Base-by-base conservation (phyloP, 2,329 filamentous ascomycete genomes). In the Colletotrichum sp. region DNA sequence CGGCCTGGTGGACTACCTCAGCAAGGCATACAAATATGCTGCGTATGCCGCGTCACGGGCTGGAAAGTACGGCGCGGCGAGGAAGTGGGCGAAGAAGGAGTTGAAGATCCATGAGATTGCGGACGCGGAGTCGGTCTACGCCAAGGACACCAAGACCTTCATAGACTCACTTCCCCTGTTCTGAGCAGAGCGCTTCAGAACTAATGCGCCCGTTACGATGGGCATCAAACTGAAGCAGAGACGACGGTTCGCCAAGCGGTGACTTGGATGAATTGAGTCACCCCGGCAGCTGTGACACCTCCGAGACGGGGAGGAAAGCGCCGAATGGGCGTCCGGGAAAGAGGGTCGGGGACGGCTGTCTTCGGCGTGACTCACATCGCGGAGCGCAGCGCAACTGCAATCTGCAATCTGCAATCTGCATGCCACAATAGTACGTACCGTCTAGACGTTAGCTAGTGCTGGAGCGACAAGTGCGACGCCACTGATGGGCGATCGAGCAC, bases 1-100 rank as follows among this genome's bases (percentile, higher is more conserved):
- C 63, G 78, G 77, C 3, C 65, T 82, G 60, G 77, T 57, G 13
- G 81, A 82, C 69, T 82, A 82, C 67, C 68, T 79, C 16, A 77
- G 72, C 10, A 78, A 77, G 43, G 79, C 77, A 3, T 80, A 79
- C 65, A 77, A 78, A 24, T 71, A 82, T 39, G 79, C 78, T 10
- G 78, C 78, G 16, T 74, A 79, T 12, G 78, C 81, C 30, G 74
- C 76, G 39, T 72, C 77, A 60, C 72, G 71, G 21, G n/a, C 32
- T 7, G 79, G 79, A 0, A 52, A 79, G 24, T 28, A 60, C 13
- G 30, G 73, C 9, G 65, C 39, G 55, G 81, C 81, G 28, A 77
- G 67, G 66, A 61, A 60, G 26, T 82, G 79, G 80, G 77, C 79
- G n/a, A 57, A 52, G 21, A 78, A 76, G 68, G 80, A 80, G 61